Evolutionary conservation across 345 rosid species (phyloP).

Genomic region (Eucalyptus dawsonii): DNA sequence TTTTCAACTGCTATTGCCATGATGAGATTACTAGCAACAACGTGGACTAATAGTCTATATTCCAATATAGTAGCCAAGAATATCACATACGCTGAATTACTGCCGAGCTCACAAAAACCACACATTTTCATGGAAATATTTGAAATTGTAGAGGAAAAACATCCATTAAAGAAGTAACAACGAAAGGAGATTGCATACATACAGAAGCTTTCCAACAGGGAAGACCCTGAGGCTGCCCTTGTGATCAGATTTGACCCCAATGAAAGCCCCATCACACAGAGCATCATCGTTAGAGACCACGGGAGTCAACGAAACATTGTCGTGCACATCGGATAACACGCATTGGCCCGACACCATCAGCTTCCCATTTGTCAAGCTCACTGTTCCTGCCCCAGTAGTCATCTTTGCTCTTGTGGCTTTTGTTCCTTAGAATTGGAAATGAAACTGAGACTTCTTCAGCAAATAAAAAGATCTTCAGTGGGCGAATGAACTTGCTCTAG

Average conservation of each 20-base stretch:
- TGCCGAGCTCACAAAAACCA: neutral
- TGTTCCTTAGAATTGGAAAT: neutral
- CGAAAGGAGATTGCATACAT: neutral
- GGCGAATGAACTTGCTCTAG: neutral
- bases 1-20: neutral
- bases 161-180: neutral
- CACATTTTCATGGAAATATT: neutral
- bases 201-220: conserved; percentile 43
- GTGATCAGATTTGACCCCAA: conserved; percentile 36
- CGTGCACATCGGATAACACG: conserved; percentile 18
- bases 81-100: neutral
- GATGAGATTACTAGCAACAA: neutral
- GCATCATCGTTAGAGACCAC: conserved; percentile 6
- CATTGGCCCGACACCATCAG: conserved; percentile 27
- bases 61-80: neutral
- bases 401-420: neutral
- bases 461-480: neutral
- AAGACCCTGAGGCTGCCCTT: conserved; percentile 28
- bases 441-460: neutral
- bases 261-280: conserved; percentile 30
- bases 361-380: conserved; percentile 22
- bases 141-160: neutral
- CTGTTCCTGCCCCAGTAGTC: conserved; percentile 26
- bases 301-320: conserved; percentile 19
- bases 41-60: neutral